Conservation (phyloP, 805 yeast genomes). For the Blastobotrys robertii region DNA sequence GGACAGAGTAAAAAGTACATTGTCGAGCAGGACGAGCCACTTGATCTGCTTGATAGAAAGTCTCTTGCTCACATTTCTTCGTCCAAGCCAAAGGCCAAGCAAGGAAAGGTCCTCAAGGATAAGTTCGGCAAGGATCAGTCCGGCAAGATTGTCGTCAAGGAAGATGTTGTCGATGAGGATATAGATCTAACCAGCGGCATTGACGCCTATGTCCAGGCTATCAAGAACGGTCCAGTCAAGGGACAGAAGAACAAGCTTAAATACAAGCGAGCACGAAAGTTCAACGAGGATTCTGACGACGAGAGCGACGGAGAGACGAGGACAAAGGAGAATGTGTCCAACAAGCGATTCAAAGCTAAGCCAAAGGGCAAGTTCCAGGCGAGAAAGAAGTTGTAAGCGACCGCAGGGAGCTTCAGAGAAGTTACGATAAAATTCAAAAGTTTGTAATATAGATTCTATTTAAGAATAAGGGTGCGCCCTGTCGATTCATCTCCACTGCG, state of each 20-base stretch:
- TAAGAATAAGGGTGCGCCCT: background rate
- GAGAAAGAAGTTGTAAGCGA: background rate
- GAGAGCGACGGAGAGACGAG: constrained; percentile 35
- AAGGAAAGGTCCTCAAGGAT: constrained; percentile 25
- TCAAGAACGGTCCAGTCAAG: constrained; percentile 84
- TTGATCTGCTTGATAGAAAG: constrained; percentile 79
- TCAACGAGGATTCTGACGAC: constrained; percentile 44
- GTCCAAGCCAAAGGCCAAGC: constrained; percentile 60
- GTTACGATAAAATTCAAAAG: background rate
- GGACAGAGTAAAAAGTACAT: constrained; percentile 47
- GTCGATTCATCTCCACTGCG: too few species aligned
- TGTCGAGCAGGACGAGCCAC: constrained; percentile 68
- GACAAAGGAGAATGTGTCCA: constrained; percentile 4
- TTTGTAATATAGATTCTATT: background rate
- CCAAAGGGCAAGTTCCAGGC: background rate
- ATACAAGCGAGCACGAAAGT: constrained; percentile 57
- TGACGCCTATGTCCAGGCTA: constrained; percentile 90
- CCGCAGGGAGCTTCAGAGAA: background rate
- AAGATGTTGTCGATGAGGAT: constrained; percentile 24
- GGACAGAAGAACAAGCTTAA: constrained; percentile 89
- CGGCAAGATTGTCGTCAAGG: constrained; percentile 63
- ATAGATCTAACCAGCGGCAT: constrained; percentile 39
- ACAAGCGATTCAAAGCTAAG: background rate
- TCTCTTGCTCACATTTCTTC: constrained; percentile 84
- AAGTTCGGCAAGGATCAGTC: constrained; percentile 40